Evolutionary conservation across 352 stramenopile genomes (phyloP).

Genomic region (Phytophthora fragariae): DNA sequence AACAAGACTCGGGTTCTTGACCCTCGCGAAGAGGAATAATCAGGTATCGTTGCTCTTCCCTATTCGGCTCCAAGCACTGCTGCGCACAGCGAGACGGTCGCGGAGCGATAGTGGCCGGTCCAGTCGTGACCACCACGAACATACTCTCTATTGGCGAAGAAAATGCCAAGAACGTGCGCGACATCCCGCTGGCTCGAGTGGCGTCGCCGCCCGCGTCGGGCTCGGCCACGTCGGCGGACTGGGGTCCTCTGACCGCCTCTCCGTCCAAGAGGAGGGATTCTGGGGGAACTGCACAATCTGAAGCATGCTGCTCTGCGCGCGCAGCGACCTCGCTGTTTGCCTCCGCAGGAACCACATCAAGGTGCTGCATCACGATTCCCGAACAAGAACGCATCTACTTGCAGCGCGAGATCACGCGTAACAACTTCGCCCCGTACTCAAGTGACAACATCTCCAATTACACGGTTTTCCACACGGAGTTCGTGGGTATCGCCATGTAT

Average conservation of each 20-base stretch:
- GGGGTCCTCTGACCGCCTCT: constrained; percentile 11
- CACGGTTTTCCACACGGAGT: no score
- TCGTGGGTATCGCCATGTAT: no score
- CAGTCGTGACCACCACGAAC: constrained; percentile 58
- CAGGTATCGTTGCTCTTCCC: constrained; percentile 64
- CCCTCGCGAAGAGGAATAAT: constrained; percentile 74
- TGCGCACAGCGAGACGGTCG: constrained; percentile 45
- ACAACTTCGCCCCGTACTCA: no score
- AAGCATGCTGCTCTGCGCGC: constrained; percentile 46
- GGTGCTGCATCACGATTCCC: constrained; percentile 46
- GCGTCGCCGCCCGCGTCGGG: constrained; percentile 24
- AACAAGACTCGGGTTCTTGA: constrained; percentile 68
- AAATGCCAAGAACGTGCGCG: constrained; percentile 39
- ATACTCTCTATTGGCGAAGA: constrained; percentile 68
- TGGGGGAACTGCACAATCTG: constrained; percentile 68
- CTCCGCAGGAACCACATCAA: constrained; percentile 63
- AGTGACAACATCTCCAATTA: no score
- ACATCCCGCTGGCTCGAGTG: constrained; percentile 51
- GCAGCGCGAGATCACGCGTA: no score
- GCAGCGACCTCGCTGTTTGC: constrained; percentile 50
- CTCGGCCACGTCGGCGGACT: constrained; percentile 11
- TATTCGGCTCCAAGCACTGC: constrained; percentile 60
- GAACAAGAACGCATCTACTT: no score
- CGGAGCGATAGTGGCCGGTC: constrained; percentile 15
- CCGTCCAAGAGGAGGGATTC: constrained; percentile 38